A percentile compares a stretch with the other conserved stretches of the same genome.
These are phyloP conservation scores for Mycena leptocephala DNA, from an alignment of 768 basidiomycete species.

Conservation along the genomic window DNA sequence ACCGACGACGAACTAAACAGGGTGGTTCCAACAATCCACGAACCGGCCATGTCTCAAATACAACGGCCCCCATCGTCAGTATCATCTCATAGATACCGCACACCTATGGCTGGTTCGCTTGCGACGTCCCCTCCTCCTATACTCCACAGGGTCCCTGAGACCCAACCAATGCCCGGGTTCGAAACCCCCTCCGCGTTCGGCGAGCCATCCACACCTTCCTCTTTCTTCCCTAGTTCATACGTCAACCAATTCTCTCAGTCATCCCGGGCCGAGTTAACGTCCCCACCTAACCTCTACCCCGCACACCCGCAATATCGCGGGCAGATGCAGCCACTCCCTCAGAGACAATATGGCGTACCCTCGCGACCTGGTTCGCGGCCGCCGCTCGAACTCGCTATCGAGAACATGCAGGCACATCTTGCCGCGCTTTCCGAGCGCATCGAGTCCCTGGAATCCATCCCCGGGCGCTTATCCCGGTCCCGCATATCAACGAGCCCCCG, in stretches of 20 bases:
- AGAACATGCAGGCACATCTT: conserved; percentile 86
- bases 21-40: conserved; percentile 48
- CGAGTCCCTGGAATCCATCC: conserved; percentile 75
- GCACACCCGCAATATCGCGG: conserved; percentile 53
- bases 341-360: conserved; percentile 49
- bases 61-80: conserved; percentile 83
- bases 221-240: conserved; percentile 58
- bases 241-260: conserved; percentile 57
- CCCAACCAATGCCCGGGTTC: conserved; percentile 82
- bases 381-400: conserved; percentile 82
- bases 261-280: conserved; percentile 53
- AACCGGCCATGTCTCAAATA: conserved; percentile 53
- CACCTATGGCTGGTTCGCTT: conserved; percentile 78
- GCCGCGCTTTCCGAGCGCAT: conserved; percentile 88
- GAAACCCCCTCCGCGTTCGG: conserved; percentile 85
- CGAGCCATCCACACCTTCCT: conserved; percentile 58
- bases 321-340: conserved; percentile 50
- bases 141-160: conserved; percentile 66
- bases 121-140: conserved; percentile 71
- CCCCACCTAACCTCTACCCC: conserved; percentile 56
- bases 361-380: conserved; percentile 64
- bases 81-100: conserved; percentile 85
- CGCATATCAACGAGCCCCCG: conserved; percentile 58
- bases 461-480: conserved; percentile 58
- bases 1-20: conserved; percentile 52